phyloP scores from a whole-genome alignment of 805 yeast species.

The Wickerhamomyces pijperi region DNA sequence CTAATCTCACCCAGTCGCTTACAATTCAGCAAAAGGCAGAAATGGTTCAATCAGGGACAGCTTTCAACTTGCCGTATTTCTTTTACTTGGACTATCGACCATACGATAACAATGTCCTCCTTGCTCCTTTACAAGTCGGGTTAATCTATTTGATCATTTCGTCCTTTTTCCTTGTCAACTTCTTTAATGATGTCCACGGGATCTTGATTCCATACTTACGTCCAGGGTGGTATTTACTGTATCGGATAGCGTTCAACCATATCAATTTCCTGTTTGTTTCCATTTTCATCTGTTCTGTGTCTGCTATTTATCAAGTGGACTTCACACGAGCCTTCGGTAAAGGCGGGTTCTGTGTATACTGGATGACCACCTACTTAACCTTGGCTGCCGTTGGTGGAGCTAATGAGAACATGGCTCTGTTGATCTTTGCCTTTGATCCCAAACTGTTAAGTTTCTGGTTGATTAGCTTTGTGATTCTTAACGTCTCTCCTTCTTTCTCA shows the following conservation, averaged over 20 bases:
- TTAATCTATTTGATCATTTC: slow-evolving; percentile 60
- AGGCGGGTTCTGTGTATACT: slow-evolving; percentile 62
- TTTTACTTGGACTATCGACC: slow-evolving; percentile 37
- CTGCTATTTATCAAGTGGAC: slow-evolving; percentile 59
- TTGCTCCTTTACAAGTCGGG: slow-evolving; percentile 69
- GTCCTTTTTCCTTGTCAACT: slow-evolving; percentile 58
- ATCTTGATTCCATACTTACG: slow-evolving; percentile 35
- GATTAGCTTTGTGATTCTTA: slow-evolving; percentile 55
- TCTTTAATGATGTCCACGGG: slow-evolving; percentile 45
- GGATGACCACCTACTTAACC: slow-evolving; percentile 59
- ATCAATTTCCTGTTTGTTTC: slow-evolving; percentile 47
- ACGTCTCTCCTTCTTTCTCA: slow-evolving; percentile 58
- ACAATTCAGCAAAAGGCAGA: slow-evolving; percentile 16
- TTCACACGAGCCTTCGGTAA: slow-evolving; percentile 47
- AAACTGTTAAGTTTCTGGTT: slow-evolving; percentile 65
- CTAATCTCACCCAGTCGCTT: slow-evolving; percentile 20
- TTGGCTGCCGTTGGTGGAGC: slow-evolving; percentile 73
- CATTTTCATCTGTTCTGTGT: slow-evolving; percentile 44
- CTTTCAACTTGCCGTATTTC: slow-evolving; percentile 24
- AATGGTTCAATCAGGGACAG: slow-evolving; percentile 12
- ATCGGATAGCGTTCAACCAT: slow-evolving; percentile 39
- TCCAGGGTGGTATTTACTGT: slow-evolving; percentile 34
- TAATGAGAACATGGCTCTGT: slow-evolving; percentile 51
- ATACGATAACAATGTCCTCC: slow-evolving; percentile 32
- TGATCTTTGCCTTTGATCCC: slow-evolving; percentile 43